phyloP scores from a whole-genome alignment of 1,284 basidiomycete species.

The Agaricales sp. region DNA sequence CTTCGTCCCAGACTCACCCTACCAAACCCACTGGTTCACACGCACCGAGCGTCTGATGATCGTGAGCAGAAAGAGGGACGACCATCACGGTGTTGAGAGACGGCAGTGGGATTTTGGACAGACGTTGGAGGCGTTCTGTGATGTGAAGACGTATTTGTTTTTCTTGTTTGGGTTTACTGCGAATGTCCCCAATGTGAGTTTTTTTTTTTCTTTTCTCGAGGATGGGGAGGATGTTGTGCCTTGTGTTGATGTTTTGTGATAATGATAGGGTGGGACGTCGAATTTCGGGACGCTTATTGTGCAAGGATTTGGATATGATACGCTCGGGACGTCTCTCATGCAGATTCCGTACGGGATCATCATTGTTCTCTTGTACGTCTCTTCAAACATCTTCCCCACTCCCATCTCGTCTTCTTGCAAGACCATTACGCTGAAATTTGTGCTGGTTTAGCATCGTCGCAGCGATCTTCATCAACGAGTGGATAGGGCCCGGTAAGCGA shows the following conservation, averaged over 20 bases:
- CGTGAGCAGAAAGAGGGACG: slow-evolving; percentile 21
- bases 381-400: neutral
- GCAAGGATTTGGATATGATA: slow-evolving; percentile 27
- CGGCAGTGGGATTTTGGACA: slow-evolving; percentile 12
- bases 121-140: slow-evolving; percentile 16
- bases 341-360: slow-evolving; percentile 24
- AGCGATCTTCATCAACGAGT: slow-evolving; percentile 14
- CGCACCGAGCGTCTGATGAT: slow-evolving; percentile 22
- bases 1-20: slow-evolving; percentile 24
- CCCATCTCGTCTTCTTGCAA: neutral
- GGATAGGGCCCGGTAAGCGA: slow-evolving; percentile 14
- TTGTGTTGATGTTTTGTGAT: neutral
- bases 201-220: neutral
- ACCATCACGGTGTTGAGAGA: slow-evolving; percentile 18
- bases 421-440: too few species aligned
- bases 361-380: slow-evolving; percentile 14
- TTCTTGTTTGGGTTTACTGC: slow-evolving; percentile 20
- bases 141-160: slow-evolving; percentile 20
- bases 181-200: slow-evolving; percentile 16
- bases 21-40: slow-evolving; percentile 23
- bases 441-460: slow-evolving; percentile 15
- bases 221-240: neutral
- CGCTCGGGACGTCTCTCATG: slow-evolving; percentile 28
- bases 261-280: slow-evolving; percentile 16
- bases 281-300: slow-evolving; percentile 26